phyloP scores from a whole-genome alignment of 2,329 filamentous ascomycete species.

The Exophiala lecanii-corni region DNA sequence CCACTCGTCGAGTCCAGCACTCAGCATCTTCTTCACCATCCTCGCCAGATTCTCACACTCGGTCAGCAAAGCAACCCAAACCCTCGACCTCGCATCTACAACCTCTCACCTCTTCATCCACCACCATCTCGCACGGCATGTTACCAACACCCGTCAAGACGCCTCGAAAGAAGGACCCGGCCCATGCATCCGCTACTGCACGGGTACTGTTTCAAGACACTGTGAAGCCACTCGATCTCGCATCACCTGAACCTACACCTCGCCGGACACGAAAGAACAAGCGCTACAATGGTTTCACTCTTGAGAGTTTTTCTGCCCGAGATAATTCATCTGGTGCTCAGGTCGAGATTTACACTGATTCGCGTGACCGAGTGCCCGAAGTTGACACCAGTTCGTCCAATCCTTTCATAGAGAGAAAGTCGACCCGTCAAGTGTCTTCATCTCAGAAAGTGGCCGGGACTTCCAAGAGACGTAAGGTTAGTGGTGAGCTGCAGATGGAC shows the following conservation, averaged over 20 bases:
- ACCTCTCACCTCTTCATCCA: slow-evolving; percentile 26
- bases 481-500: slow-evolving; percentile 25
- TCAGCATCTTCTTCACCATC: slow-evolving; percentile 23
- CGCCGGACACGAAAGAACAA: slow-evolving; percentile 44
- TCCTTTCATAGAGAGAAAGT: slow-evolving; percentile 47
- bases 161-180: slow-evolving; percentile 50
- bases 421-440: slow-evolving; percentile 31
- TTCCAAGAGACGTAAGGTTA: slow-evolving; percentile 37
- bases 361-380: slow-evolving; percentile 56
- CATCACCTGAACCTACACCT: slow-evolving; percentile 46
- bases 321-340: slow-evolving; percentile 27
- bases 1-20: slow-evolving; percentile 20
- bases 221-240: slow-evolving; percentile 29
- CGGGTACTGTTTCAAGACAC: slow-evolving; percentile 51
- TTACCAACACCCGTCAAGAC: slow-evolving; percentile 61
- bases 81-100: slow-evolving; percentile 24
- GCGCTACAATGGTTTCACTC: slow-evolving; percentile 42
- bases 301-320: slow-evolving; percentile 40
- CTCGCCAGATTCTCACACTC: slow-evolving; percentile 2
- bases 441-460: slow-evolving; percentile 28
- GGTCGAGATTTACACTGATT: slow-evolving; percentile 60
- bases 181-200: slow-evolving; percentile 46
- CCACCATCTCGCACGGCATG: slow-evolving; percentile 41
- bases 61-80: slow-evolving; percentile 12
- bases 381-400: slow-evolving; percentile 50